Evolutionary conservation across 2,329 filamentous ascomycete species (phyloP).

Genomic region (Clarireedia monteithiana): DNA sequence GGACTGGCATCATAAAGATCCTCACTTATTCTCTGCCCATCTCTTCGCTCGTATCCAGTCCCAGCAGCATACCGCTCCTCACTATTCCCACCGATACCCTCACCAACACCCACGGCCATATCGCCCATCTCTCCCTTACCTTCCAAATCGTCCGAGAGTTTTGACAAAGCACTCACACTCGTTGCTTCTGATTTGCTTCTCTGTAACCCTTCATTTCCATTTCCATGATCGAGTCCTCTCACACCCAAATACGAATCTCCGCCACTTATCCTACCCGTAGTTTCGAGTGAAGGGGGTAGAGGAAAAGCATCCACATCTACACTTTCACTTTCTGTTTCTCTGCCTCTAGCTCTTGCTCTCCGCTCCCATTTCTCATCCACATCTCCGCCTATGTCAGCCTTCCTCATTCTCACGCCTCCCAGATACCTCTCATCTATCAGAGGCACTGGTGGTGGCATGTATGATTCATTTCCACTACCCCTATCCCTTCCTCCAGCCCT

Average conservation of each 20-base stretch:
- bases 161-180: slow-evolving; percentile 31
- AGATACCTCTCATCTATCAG: not conserved
- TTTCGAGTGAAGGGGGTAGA: not conserved
- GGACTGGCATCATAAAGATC: not conserved
- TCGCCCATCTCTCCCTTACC: slow-evolving; percentile 3
- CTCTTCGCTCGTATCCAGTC: not conserved
- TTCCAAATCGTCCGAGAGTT: not conserved
- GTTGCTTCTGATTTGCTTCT: slow-evolving; percentile 39
- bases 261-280: not conserved
- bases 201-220: not conserved
- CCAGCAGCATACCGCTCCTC: not conserved
- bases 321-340: not conserved
- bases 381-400: not conserved
- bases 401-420: too few species aligned
- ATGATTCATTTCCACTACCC: too few species aligned
- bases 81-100: not conserved
- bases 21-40: not conserved
- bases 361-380: not conserved
- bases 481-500: too few species aligned
- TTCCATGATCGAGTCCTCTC: not conserved
- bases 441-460: not conserved
- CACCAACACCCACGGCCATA: slow-evolving; percentile 4
- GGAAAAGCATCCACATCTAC: slow-evolving; percentile 4
- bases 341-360: not conserved
- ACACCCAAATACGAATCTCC: not conserved